These are phyloP conservation scores for Dipteronia dyeriana DNA, from an alignment of 345 rosid genomes.

Conservation along the genomic window DNA sequence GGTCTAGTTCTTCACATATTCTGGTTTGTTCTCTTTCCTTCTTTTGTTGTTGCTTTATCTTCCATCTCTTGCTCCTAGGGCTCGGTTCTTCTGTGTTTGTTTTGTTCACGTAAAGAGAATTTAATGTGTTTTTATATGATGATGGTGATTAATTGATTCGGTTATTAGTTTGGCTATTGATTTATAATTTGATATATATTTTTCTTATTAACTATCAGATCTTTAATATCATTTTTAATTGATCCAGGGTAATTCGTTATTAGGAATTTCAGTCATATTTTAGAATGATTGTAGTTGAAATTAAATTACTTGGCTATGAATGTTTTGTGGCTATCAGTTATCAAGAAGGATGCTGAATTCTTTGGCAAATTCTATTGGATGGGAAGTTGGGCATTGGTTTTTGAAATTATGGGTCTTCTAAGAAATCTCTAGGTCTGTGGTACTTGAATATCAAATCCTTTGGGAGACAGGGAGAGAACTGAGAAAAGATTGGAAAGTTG, in stretches of 20 bases:
- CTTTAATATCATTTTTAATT: neutral
- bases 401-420: neutral
- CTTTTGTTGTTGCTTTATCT: neutral
- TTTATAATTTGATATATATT: neutral
- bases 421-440: neutral
- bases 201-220: neutral
- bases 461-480: neutral
- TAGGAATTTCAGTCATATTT: neutral
- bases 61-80: neutral
- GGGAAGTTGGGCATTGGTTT: neutral
- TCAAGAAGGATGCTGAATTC: neutral
- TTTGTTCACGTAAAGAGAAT: neutral
- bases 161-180: neutral
- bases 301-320: neutral
- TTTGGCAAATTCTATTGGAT: neutral
- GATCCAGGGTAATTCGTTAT: neutral
- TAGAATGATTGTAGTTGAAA: neutral
- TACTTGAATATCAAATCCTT: neutral
- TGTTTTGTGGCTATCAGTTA: neutral
- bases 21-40: conserved; percentile 50
- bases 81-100: neutral
- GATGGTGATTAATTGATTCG: neutral
- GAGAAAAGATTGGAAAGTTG: neutral
- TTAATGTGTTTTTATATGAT: neutral
- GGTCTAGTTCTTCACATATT: conserved; percentile 91